Evolutionary conservation across 1,139 yeast genomes (phyloP).

Genomic region (Zygosaccharomyces pseudobailii): DNA sequence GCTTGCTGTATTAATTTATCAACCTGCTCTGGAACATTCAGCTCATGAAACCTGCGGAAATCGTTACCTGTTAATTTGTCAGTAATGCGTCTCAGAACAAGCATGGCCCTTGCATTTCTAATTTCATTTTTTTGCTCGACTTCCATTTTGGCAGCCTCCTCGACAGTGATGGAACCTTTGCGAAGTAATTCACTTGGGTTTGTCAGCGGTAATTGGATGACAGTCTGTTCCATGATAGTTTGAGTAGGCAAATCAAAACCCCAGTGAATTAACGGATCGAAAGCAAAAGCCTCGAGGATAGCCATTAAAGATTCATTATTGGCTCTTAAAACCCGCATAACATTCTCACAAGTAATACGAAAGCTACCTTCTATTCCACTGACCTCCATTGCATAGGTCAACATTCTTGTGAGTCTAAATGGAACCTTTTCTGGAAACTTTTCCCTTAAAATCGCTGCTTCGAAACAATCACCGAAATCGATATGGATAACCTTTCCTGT

Average conservation of each 20-base stretch:
- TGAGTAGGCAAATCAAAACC: slow-evolving; percentile 91
- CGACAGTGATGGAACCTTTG: slow-evolving; percentile 70
- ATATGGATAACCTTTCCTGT: slow-evolving; percentile 96
- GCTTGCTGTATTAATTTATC: slow-evolving; percentile 94
- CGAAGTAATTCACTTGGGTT: slow-evolving; percentile 66
- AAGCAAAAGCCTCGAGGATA: slow-evolving; percentile 95
- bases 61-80: slow-evolving; percentile 94
- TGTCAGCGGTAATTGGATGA: slow-evolving; percentile 57
- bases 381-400: slow-evolving; percentile 98
- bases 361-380: slow-evolving; percentile 98
- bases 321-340: slow-evolving; percentile 88
- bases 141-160: slow-evolving; percentile 67
- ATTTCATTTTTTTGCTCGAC: slow-evolving; percentile 74
- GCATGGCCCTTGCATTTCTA: slow-evolving; percentile 85
- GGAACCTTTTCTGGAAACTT: slow-evolving; percentile 98
- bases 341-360: slow-evolving; percentile 94
- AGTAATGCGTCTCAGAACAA: slow-evolving; percentile 83
- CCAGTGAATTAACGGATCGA: slow-evolving; percentile 98
- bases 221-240: slow-evolving; percentile 69
- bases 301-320: slow-evolving; percentile 98
- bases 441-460: slow-evolving; percentile 93
- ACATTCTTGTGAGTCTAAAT: slow-evolving; percentile 92
- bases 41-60: slow-evolving; percentile 62
- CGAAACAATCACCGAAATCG: slow-evolving; percentile 99
- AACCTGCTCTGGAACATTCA: slow-evolving; percentile 86